Evolutionary conservation across 164 flowering plant genomes (phyloP), one percentile per base, ranked within the genome.

Genomic region (Santalum album): DNA sequence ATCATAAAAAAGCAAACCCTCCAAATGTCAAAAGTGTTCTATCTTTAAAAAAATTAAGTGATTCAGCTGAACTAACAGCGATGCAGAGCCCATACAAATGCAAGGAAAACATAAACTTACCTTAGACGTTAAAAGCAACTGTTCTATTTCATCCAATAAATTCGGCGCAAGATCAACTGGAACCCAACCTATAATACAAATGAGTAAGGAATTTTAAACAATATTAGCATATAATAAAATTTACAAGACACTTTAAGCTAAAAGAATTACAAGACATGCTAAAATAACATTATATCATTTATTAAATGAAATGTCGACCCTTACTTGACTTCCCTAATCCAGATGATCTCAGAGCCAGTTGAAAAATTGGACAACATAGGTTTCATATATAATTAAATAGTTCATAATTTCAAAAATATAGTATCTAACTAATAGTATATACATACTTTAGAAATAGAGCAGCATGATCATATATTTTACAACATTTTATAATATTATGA

Each of bases 121-220:
- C 91, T 87, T 77, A 74, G 78, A 73, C 24, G 67, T 70, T 55
- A 65, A 62, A 51, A 90, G 82, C 54, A 79, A 57, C 40, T 75
- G 61, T 15, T 69, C 67, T 55, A 90, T 76, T 53, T 80, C 83
- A 24, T 72, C 66, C 67, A 83, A 23, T 26, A 90, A 69, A 16
- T 34, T 39, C 57, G 94, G 90, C 56, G 94, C 96, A 66, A 87
- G 69, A 67, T 78, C 96, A 72, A 83, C 65, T 53, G 96, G 97
- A 53, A 51, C 34, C 96, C 87, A 87, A 69, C 82, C 97, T 90
- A 57, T 55, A 65, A 67, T 53, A 15, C 20, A 39, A 56, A 17
- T 42, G 21, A 17, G 6, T 6, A 42, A 42, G 4, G 20, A 18
- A 38, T 38, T n/a, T n/a, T n/a, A n/a, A n/a, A 11, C 42, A 38